These are phyloP conservation scores for Agroathelia rolfsii DNA, from an alignment of 1,284 basidiomycete species.

Conservation along the genomic window DNA sequence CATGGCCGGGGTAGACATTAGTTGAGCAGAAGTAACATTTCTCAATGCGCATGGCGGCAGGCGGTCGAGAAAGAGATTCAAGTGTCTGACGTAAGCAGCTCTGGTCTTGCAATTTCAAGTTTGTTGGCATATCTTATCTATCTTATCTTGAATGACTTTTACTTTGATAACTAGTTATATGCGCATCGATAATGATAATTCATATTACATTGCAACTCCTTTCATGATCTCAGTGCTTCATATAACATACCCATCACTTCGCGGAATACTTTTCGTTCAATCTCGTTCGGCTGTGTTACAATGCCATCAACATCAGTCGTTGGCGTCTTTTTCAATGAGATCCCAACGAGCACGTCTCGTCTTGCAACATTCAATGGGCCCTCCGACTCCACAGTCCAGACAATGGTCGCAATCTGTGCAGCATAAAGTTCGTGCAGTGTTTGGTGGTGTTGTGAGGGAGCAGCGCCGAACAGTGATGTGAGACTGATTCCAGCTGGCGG, in stretches of 20 bases:
- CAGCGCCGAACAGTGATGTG: slow-evolving; percentile 68
- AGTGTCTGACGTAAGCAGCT: no score
- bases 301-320: slow-evolving; percentile 24
- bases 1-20: slow-evolving; percentile 92
- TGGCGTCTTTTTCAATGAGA: slow-evolving; percentile 43
- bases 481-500: slow-evolving; percentile 69
- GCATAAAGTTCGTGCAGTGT: slow-evolving; percentile 77
- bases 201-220: slow-evolving; percentile 2
- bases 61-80: no score
- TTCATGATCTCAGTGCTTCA: slow-evolving; percentile 31
- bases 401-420: slow-evolving; percentile 75
- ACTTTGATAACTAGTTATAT: no score
- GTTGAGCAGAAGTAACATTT: slow-evolving; percentile 92
- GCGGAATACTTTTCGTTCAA: slow-evolving; percentile 52
- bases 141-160: no score
- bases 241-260: slow-evolving; percentile 60
- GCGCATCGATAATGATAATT: neutral
- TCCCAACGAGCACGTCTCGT: slow-evolving; percentile 55
- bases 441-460: slow-evolving; percentile 50
- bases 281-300: slow-evolving; percentile 18
- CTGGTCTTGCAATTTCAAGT: no score
- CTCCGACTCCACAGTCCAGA: slow-evolving; percentile 54
- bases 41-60: slow-evolving; percentile 71
- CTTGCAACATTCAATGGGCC: slow-evolving; percentile 29
- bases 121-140: no score